Percentiles rank a stretch among this genome's conserved stretches.
phyloP scores from a whole-genome alignment of 1,284 basidiomycete genomes.

The Fomitopsis schrenkii region DNA sequence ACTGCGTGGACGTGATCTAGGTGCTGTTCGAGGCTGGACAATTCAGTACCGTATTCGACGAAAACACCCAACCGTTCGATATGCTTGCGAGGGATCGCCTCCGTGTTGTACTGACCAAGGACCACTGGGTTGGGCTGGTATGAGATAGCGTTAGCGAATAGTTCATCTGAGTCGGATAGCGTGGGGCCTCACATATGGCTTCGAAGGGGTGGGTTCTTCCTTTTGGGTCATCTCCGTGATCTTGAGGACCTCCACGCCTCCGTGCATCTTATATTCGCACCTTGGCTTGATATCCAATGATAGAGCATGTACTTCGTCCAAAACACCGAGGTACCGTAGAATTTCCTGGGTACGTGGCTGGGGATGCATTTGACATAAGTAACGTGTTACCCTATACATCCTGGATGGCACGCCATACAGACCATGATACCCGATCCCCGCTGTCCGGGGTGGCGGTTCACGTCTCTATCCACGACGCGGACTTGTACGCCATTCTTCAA shows the following conservation, averaged over 20 bases:
- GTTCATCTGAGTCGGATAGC: background rate
- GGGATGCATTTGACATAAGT: too few relatives aligned
- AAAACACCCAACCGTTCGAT: conserved; percentile 17
- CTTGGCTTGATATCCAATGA: background rate
- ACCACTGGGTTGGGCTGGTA: conserved; percentile 6
- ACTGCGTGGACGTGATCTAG: conserved; percentile 15
- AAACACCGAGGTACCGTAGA: conserved; percentile 9
- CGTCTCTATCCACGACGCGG: conserved; percentile 31
- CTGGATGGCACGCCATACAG: background rate
- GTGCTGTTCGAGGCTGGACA: conserved; percentile 20
- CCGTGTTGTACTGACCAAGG: conserved; percentile 23
- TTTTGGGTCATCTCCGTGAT: background rate
- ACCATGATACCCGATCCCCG: conserved; percentile 25
- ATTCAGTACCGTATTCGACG: conserved; percentile 26
- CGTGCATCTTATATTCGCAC: conserved; percentile 9
- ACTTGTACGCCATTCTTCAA: conserved; percentile 19
- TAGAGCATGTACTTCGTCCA: conserved; percentile 3
- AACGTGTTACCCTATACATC: too few relatives aligned
- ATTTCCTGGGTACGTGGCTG: conserved; percentile 13
- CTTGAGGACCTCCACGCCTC: conserved; percentile 3
- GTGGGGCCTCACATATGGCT: conserved; percentile 12
- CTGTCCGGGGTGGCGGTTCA: conserved; percentile 12
- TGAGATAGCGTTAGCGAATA: conserved; percentile 4
- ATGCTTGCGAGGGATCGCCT: conserved; percentile 24
- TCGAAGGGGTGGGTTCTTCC: conserved; percentile 7